These are phyloP conservation scores for Oidium heveae DNA, from an alignment of 2,329 filamentous ascomycete species.

Conservation along the genomic window DNA sequence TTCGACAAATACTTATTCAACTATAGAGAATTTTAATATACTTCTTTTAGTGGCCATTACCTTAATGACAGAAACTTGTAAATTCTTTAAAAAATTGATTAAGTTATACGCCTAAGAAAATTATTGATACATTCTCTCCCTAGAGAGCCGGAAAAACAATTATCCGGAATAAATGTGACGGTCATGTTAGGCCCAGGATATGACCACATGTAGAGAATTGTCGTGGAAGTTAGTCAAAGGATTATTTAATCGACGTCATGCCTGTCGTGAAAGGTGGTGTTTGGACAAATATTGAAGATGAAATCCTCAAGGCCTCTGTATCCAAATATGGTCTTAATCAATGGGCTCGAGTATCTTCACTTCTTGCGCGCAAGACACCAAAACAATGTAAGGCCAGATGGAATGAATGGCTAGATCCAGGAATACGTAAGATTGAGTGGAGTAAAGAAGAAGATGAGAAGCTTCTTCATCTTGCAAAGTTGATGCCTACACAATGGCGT, in stretches of 20 bases:
- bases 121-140: too few relatives aligned
- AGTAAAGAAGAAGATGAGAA: slow-evolving; percentile 97
- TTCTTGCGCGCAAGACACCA: slow-evolving; percentile 87
- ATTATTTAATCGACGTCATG: slow-evolving; percentile 23
- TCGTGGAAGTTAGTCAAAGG: too few relatives aligned
- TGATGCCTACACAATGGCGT: slow-evolving; percentile 98
- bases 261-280: slow-evolving; percentile 51
- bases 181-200: too few relatives aligned
- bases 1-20: too few relatives aligned
- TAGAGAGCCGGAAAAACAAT: too few relatives aligned
- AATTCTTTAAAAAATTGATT: too few relatives aligned
- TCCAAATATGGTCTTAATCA: slow-evolving; percentile 92
- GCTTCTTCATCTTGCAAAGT: slow-evolving; percentile 80
- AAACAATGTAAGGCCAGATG: slow-evolving; percentile 99
- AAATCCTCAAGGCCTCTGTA: slow-evolving; percentile 73
- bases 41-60: too few relatives aligned
- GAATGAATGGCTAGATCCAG: slow-evolving; percentile 94
- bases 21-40: too few relatives aligned
- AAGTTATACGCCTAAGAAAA: too few relatives aligned
- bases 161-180: too few relatives aligned
- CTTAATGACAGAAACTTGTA: too few relatives aligned
- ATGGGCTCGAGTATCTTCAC: slow-evolving; percentile 93
- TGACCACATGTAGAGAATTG: too few relatives aligned
- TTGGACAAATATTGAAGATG: slow-evolving; percentile 64
- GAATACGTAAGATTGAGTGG: slow-evolving; percentile 98